Percentiles rank a stretch among this genome's conserved stretches.
These are phyloP conservation scores for Nannochloris sp. DNA, from an alignment of 139 green algal genomes.

Conservation along the genomic window DNA sequence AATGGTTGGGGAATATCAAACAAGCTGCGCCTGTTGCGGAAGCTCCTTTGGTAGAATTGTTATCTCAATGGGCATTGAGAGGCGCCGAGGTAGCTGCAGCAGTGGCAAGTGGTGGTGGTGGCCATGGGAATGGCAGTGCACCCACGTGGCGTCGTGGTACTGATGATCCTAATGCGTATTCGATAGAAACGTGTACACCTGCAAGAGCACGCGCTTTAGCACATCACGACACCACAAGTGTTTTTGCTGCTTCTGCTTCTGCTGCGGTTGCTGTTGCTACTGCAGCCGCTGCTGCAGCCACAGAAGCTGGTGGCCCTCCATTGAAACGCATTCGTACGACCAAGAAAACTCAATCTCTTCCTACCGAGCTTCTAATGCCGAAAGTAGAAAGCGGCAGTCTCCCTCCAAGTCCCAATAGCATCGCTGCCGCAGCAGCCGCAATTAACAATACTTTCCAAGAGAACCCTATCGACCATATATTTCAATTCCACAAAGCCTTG, in stretches of 20 bases:
- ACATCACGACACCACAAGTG: neutral
- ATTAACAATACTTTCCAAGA: neutral
- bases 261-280: too few relatives aligned
- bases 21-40: conserved; percentile 46
- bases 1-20: conserved; percentile 69
- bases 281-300: too few relatives aligned
- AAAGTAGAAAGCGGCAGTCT: too few relatives aligned
- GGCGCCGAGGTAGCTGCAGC: too few relatives aligned
- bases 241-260: neutral
- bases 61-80: conserved; percentile 70
- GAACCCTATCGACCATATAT: conserved; percentile 97
- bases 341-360: too few relatives aligned
- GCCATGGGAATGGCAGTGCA: neutral
- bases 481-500: conserved; percentile 68
- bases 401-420: too few relatives aligned
- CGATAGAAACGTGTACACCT: conserved; percentile 34
- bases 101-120: conserved; percentile 5
- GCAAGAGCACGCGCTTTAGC: neutral
- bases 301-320: too few relatives aligned
- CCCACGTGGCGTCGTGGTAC: neutral
- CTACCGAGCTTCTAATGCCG: too few relatives aligned
- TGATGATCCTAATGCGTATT: conserved; percentile 32
- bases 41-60: conserved; percentile 68
- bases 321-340: neutral
- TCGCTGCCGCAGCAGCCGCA: conserved; percentile 5